Evolutionary conservation across 352 stramenopile genomes (phyloP).

Genomic region (Pythium biforme): DNA sequence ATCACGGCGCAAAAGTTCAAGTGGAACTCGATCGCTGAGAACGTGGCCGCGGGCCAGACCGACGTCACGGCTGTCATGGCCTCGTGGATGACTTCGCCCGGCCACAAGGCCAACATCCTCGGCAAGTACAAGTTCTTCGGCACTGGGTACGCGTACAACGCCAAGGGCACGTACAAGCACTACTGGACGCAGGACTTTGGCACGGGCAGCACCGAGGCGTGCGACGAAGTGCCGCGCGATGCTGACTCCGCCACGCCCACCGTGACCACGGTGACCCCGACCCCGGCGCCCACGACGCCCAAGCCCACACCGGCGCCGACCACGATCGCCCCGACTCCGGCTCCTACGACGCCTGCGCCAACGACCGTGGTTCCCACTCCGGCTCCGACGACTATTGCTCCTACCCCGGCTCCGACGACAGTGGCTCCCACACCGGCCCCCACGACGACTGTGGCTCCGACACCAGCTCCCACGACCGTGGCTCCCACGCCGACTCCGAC

Average conservation of each 20-base stretch:
- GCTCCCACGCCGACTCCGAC: background rate
- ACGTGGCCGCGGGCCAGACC: constrained; percentile 45
- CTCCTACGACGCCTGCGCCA: background rate
- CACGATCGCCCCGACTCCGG: background rate
- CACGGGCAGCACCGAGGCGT: constrained; percentile 8
- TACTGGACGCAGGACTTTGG: constrained; percentile 36
- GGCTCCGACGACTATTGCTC: background rate
- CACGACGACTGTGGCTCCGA: background rate
- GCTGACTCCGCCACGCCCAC: background rate
- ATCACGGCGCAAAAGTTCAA: constrained; percentile 24
- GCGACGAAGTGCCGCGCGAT: constrained; percentile 6
- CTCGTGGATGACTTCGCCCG: constrained; percentile 50
- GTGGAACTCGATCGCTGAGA: constrained; percentile 39
- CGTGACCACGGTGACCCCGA: background rate
- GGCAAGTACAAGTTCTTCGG: constrained; percentile 29
- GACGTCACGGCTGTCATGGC: constrained; percentile 37
- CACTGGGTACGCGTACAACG: constrained; percentile 26
- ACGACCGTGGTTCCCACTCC: background rate
- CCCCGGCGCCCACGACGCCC: background rate
- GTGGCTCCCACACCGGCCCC: background rate
- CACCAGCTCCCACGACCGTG: background rate
- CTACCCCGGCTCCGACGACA: background rate
- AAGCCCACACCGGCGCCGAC: background rate
- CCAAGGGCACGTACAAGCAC: constrained; percentile 19
- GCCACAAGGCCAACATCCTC: constrained; percentile 41